Evolutionary conservation across 495 filamentous ascomycete genomes (phyloP).

Genomic region (Penicillium silybi): DNA sequence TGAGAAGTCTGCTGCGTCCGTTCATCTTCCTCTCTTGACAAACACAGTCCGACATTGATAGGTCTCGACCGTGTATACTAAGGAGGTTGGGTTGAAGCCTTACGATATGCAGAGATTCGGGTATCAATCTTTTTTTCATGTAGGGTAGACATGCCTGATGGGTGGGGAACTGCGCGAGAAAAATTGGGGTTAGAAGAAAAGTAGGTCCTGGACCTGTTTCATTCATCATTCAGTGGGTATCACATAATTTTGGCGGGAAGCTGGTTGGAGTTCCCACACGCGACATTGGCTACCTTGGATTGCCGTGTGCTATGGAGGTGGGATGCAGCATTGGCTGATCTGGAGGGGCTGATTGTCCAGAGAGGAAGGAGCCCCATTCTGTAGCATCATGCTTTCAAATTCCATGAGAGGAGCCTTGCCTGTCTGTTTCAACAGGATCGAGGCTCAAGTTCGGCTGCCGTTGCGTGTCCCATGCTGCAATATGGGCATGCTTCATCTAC

Average conservation of each 20-base stretch:
- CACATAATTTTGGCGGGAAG: not conserved
- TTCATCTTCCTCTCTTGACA: constrained; percentile 50
- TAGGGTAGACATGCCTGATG: not conserved
- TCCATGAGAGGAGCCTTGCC: not conserved
- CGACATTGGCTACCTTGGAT: not conserved
- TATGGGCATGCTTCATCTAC: not conserved
- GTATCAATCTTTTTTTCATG: too few relatives aligned
- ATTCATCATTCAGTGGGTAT: constrained; percentile 18
- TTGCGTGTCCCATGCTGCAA: not conserved
- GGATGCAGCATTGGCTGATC: not conserved
- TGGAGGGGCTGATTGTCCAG: not conserved
- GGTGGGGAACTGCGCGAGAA: not conserved
- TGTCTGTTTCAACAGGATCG: not conserved
- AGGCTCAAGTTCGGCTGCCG: not conserved
- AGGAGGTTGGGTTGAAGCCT: constrained; percentile 27
- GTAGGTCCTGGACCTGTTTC: constrained; percentile 8
- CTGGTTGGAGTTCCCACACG: not conserved
- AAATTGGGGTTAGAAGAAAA: not conserved
- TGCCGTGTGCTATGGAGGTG: not conserved
- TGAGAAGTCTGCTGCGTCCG: constrained; percentile 28
- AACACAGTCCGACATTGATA: constrained; percentile 48
- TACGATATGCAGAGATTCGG: not conserved
- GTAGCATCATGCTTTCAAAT: not conserved
- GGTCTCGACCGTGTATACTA: constrained; percentile 50
- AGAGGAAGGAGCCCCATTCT: too few relatives aligned